Conservation (phyloP, 208 protist genomes). For the Leishmania major region DNA sequence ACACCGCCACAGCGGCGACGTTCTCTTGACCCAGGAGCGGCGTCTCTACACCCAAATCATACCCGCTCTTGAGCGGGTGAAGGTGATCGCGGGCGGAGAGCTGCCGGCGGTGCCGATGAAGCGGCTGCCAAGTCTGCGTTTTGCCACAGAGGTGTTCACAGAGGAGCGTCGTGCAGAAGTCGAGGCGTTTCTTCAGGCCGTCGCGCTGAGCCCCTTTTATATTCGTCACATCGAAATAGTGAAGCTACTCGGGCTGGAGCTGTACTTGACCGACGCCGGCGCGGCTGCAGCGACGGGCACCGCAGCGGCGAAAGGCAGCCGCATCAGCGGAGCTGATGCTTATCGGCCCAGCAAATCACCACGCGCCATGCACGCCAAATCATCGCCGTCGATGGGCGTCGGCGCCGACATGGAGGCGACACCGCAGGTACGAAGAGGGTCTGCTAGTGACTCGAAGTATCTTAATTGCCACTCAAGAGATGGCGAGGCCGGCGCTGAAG, state of each 20-base stretch:
- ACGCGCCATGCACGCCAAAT: no score
- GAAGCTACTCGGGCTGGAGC: conserved; percentile 36
- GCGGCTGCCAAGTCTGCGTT: conserved; percentile 48
- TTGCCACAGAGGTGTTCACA: conserved; percentile 57
- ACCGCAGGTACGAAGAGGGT: neutral
- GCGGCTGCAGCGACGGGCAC: neutral
- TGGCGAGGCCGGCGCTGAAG: neutral
- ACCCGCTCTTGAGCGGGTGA: conserved; percentile 37
- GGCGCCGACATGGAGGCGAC: neutral
- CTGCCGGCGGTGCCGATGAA: conserved; percentile 37
- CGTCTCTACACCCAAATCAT: conserved; percentile 45
- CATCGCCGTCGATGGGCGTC: neutral
- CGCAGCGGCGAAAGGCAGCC: neutral
- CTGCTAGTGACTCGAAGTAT: neutral
- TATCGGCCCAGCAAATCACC: neutral
- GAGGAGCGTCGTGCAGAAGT: conserved; percentile 54
- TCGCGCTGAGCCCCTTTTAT: conserved; percentile 41
- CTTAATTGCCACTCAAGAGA: neutral
- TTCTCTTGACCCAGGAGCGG: conserved; percentile 22
- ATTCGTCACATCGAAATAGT: conserved; percentile 56
- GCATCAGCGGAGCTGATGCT: neutral
- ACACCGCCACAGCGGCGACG: conserved; percentile 10
- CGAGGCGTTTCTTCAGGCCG: conserved; percentile 38
- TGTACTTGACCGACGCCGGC: neutral
- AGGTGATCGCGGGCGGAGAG: conserved; percentile 21